phyloP scores from a whole-genome alignment of 2,329 filamentous ascomycete species.

The Lecanicillium sp. region DNA sequence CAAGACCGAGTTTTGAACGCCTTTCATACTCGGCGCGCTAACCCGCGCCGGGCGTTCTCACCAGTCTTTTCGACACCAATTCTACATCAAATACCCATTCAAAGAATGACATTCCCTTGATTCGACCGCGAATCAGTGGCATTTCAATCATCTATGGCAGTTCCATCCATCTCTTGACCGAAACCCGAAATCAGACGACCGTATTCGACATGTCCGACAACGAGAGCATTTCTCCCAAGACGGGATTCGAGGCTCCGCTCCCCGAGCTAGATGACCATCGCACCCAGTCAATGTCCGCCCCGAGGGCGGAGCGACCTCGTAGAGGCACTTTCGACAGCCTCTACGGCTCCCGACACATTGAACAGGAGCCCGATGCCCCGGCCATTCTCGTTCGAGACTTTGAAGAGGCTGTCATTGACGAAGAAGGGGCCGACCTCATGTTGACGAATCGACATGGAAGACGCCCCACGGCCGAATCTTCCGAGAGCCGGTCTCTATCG shows the following conservation, averaged over 20 bases:
- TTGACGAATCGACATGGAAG: slow-evolving; percentile 40
- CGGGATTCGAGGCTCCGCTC: slow-evolving; percentile 66
- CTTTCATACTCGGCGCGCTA: slow-evolving; percentile 13
- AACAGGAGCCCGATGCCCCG: slow-evolving; percentile 30
- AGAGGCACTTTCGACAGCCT: slow-evolving; percentile 71
- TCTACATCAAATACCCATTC: background rate
- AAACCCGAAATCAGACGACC: slow-evolving; percentile 23
- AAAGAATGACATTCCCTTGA: slow-evolving; percentile 20
- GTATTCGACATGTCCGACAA: slow-evolving; percentile 58
- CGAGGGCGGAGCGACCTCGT: slow-evolving; percentile 54
- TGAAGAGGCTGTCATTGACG: slow-evolving; percentile 70
- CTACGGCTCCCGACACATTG: slow-evolving; percentile 46
- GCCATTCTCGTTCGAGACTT: slow-evolving; percentile 66
- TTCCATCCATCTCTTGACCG: no score
- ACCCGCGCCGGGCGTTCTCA: slow-evolving; percentile 14
- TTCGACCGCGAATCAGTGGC: slow-evolving; percentile 27
- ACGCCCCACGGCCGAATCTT: slow-evolving; percentile 51
- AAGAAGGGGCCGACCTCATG: slow-evolving; percentile 60
- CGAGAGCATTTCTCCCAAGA: slow-evolving; percentile 53
- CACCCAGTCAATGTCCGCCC: slow-evolving; percentile 55
- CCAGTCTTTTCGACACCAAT: background rate
- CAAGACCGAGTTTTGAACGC: slow-evolving; percentile 17
- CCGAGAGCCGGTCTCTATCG: slow-evolving; percentile 64
- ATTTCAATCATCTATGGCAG: no score
- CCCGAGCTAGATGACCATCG: slow-evolving; percentile 86